These are phyloP conservation scores for Casuarina glauca DNA, from an alignment of 306 rosid species.

Conservation along the genomic window DNA sequence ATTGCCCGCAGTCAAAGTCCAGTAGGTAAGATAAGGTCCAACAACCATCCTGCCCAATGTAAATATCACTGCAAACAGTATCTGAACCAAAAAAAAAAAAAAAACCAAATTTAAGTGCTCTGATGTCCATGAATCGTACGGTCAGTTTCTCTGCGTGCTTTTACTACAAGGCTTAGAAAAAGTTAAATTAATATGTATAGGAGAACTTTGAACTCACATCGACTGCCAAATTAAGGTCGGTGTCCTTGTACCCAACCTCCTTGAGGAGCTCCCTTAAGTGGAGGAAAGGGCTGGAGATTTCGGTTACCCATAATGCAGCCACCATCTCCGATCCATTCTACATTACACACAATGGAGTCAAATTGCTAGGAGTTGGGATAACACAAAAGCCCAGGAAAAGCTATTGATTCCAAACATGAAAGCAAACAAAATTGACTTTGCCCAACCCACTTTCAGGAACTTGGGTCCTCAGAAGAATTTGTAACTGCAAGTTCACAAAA, in stretches of 20 bases:
- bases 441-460: not conserved
- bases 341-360: not conserved
- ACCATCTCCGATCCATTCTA: constrained; percentile 85
- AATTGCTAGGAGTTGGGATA: not conserved
- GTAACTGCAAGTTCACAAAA: not conserved
- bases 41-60: constrained; percentile 68
- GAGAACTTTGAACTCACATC: constrained; percentile 52
- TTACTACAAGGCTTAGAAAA: too few species aligned
- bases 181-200: too few species aligned
- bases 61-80: constrained; percentile 73
- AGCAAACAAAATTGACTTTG: not conserved
- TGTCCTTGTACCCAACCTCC: constrained; percentile 72
- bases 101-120: too few species aligned
- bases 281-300: constrained; percentile 86
- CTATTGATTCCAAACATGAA: not conserved
- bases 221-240: constrained; percentile 64
- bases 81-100: constrained; percentile 29
- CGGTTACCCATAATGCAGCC: constrained; percentile 76
- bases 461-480: not conserved
- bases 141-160: too few species aligned
- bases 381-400: not conserved
- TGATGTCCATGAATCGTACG: too few species aligned
- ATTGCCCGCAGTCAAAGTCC: constrained; percentile 54
- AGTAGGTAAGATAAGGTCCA: constrained; percentile 69
- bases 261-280: constrained; percentile 78